A percentile compares a stretch with the other conserved stretches of the same genome.
phyloP scores from a whole-genome alignment of 2,329 filamentous ascomycete species.

The Pyrenophora graminea region DNA sequence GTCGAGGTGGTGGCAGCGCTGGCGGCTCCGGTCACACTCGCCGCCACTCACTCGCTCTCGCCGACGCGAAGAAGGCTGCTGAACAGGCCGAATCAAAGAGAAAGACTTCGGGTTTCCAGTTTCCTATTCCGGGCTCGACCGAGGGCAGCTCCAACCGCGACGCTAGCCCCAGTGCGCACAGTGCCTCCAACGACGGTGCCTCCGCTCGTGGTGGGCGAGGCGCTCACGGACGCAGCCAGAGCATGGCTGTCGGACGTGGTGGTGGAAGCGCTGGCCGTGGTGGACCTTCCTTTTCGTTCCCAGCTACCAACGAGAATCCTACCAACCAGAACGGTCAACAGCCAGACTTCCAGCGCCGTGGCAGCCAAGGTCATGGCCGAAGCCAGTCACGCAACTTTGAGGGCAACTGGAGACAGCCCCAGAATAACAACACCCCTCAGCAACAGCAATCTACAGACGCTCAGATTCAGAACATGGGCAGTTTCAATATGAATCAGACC shows the following conservation, averaged over 20 bases:
- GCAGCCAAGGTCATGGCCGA: slow-evolving; percentile 78
- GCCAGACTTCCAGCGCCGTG: slow-evolving; percentile 73
- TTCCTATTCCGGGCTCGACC: slow-evolving; percentile 73
- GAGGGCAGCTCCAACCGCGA: slow-evolving; percentile 60
- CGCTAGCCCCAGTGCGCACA: slow-evolving; percentile 58
- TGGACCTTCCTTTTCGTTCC: slow-evolving; percentile 74
- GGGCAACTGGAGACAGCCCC: slow-evolving; percentile 93
- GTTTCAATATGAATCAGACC: slow-evolving; percentile 72
- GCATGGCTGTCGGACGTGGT: slow-evolving; percentile 77
- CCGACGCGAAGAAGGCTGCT: slow-evolving; percentile 96
- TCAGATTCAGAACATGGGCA: slow-evolving; percentile 58
- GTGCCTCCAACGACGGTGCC: slow-evolving; percentile 33
- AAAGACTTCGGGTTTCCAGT: slow-evolving; percentile 92
- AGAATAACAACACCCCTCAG: slow-evolving; percentile 47
- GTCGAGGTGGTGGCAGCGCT: slow-evolving; percentile 71
- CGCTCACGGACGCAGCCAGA: slow-evolving; percentile 78
- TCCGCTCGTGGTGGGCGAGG: slow-evolving; percentile 53
- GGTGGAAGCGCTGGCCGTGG: slow-evolving; percentile 65
- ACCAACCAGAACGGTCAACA: slow-evolving; percentile 51
- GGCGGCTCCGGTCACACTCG: slow-evolving; percentile 79
- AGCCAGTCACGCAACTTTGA: slow-evolving; percentile 93
- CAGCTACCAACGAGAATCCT: slow-evolving; percentile 54
- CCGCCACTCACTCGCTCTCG: slow-evolving; percentile 90
- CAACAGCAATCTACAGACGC: slow-evolving; percentile 56
- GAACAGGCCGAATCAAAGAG: slow-evolving; percentile 96